Conservation (phyloP, 257 asterid species). For the Lycium barbarum region DNA sequence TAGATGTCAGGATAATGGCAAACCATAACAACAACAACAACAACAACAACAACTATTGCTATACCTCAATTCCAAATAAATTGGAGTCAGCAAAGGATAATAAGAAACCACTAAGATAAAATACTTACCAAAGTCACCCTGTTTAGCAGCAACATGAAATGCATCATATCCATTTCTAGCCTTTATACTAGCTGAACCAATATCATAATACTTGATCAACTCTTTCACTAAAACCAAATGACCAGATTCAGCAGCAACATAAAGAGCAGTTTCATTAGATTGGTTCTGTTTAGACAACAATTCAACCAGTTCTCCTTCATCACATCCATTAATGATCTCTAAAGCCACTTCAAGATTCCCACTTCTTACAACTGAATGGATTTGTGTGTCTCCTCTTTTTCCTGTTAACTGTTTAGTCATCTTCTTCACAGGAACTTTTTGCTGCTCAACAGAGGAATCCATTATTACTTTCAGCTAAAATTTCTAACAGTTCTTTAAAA, state of each 20-base stretch:
- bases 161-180: slow-evolving; percentile 80
- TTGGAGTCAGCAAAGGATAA: not conserved
- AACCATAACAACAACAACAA: not conserved
- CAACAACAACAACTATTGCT: not conserved
- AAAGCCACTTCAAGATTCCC: slow-evolving; percentile 53
- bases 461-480: not conserved
- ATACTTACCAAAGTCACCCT: slow-evolving; percentile 63
- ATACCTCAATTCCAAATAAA: not conserved
- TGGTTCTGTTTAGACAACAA: slow-evolving; percentile 65
- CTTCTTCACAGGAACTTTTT: slow-evolving; percentile 39
- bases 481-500: not conserved
- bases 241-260: slow-evolving; percentile 73
- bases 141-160: slow-evolving; percentile 81
- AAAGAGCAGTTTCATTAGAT: slow-evolving; percentile 75
- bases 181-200: slow-evolving; percentile 60
- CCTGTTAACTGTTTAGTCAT: slow-evolving; percentile 72
- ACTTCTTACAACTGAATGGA: slow-evolving; percentile 71
- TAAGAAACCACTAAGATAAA: not conserved
- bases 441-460: slow-evolving; percentile 32
- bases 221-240: slow-evolving; percentile 60
- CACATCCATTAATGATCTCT: slow-evolving; percentile 47
- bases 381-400: slow-evolving; percentile 63
- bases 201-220: slow-evolving; percentile 58
- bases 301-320: slow-evolving; percentile 48
- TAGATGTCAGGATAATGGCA: not conserved